Base-by-base conservation (phyloP, 768 basidiomycete genomes). In the Ramaria rubella region DNA sequence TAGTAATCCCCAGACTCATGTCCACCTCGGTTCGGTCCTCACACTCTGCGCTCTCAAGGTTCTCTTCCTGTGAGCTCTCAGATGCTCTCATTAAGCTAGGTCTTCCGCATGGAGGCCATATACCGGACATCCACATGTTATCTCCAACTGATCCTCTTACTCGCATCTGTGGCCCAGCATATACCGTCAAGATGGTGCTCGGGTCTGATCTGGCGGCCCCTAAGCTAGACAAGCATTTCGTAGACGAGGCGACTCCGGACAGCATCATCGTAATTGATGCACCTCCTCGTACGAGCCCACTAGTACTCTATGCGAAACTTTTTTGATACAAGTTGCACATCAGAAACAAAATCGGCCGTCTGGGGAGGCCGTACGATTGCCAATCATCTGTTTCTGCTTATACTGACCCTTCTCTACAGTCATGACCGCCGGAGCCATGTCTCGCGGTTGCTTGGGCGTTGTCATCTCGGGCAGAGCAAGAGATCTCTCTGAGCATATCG, bases 41-140 rank as follows among this genome's bases (percentile, higher is more conserved):
- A 30, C 30, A 58, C n/a, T 14, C n/a, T 26, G 40, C 17, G 24
- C 64, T 72, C 19, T 64, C 69, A 23, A 57, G 50, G n/a, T 82
- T 81, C 65, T 83, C 89, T 5, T 80, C 87, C 46, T 90, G 88
- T 72, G 90, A 94, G 72, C 74, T 95, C 7, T 93, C 93, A 0
- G 93, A 95, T 64, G 90, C 92, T 2, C 81, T 95, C 62, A 72
- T 93, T 61, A 94, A 90, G 70, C 81, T 94, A 31, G 80, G 81
- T 8, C 65, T 80, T 14, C 71, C 79, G 12, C 78, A 83, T 61
- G 92, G 90, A 1, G 92, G 94, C 1, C 76, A 82, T 63, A 76
- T 96, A n/a, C 84, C 90, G 3, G 91, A 92, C 67, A 78, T 96
- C 11, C 70, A 78, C 52, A 70, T 79, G 72, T 62, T 80, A 54